phyloP scores from a whole-genome alignment of 2,329 filamentous ascomycete genomes.

The Thielaviopsis musarum region DNA sequence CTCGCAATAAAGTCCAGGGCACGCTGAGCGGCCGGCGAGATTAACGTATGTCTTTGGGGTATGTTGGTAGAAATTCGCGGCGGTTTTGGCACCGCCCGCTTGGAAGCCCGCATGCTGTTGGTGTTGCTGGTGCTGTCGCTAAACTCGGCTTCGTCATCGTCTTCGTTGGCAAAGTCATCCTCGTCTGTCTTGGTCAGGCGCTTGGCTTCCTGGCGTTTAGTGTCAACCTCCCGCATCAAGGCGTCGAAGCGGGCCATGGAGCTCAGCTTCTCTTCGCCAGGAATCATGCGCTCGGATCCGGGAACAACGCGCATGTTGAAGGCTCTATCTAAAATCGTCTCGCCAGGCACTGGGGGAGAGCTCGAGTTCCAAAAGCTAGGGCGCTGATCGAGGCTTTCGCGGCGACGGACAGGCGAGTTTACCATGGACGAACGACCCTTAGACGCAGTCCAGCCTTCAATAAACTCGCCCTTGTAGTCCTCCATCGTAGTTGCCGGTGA shows the following conservation, averaged over 20 bases:
- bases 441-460: slow-evolving; percentile 43
- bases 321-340: slow-evolving; percentile 50
- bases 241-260: slow-evolving; percentile 50
- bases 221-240: slow-evolving; percentile 44
- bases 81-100: not conserved
- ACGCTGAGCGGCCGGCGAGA: slow-evolving; percentile 30
- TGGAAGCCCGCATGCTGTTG: slow-evolving; percentile 4
- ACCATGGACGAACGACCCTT: slow-evolving; percentile 42
- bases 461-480: slow-evolving; percentile 37
- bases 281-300: slow-evolving; percentile 35
- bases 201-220: slow-evolving; percentile 26
- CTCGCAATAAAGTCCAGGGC: slow-evolving; percentile 34
- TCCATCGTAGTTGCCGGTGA: slow-evolving; percentile 38
- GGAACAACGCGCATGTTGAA: slow-evolving; percentile 48
- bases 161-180: slow-evolving; percentile 22
- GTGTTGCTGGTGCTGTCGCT: slow-evolving; percentile 22
- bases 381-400: slow-evolving; percentile 33
- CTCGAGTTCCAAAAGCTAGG: slow-evolving; percentile 25
- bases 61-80: not conserved
- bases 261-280: slow-evolving; percentile 45
- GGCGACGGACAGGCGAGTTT: slow-evolving; percentile 37
- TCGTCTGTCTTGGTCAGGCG: slow-evolving; percentile 17
- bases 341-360: slow-evolving; percentile 37
- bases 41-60: slow-evolving; percentile 18
- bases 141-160: slow-evolving; percentile 25